Evolutionary conservation across 805 yeast species (phyloP), one percentile per base, ranked within the genome.

Genomic region (Myxozyma udenii): DNA sequence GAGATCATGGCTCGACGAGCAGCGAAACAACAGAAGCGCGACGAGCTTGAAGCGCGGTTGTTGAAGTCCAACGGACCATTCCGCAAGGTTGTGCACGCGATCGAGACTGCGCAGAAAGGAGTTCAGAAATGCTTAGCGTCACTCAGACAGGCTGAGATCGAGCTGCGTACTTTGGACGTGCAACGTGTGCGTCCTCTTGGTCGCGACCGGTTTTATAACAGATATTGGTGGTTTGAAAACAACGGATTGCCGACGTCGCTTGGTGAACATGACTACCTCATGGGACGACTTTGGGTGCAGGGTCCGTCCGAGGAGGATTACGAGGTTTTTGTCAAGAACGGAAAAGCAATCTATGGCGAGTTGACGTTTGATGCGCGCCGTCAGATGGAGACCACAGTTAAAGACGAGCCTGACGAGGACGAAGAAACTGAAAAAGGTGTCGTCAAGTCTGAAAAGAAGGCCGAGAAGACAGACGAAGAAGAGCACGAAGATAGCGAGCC

Each of bases 221-320:
- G 90, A 58, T 93, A 91, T 66, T 93, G 95, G 95, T 93, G 96
- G 96, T 81, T 89, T 64, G 98, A 91, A 63, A 75, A 76, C 57
- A 84, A 85, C 63, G 98, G 98, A 0, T 73, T 88, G 28, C 55
- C 54, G 16, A 50, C 56, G 11, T 53, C 44, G 14, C 43, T 46
- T 25, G 58, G 50, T 14, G 16, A 80, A 75, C 81, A 79, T 47
- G 77, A 81, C 0, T 88, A 84, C 62, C 74, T 84, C 24, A 84
- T 86, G 84, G 96, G 96, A 4, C 74, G 86, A 49, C 64, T 90
- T 16, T 89, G 95, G 93, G 77, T 93, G 2, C 97, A 89, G 67
- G 98, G 98, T 0, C 98, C 98, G 1, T 74, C 64, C 2, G 73
- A 71, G 25, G 82, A 78, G 18, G 78, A 77, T 36, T 58, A 74